A percentile compares a stretch with the other conserved stretches of the same genome.
Evolutionary conservation across 78 protist genomes (phyloP).

Genomic region (Planoprotostelium fungivorum): DNA sequence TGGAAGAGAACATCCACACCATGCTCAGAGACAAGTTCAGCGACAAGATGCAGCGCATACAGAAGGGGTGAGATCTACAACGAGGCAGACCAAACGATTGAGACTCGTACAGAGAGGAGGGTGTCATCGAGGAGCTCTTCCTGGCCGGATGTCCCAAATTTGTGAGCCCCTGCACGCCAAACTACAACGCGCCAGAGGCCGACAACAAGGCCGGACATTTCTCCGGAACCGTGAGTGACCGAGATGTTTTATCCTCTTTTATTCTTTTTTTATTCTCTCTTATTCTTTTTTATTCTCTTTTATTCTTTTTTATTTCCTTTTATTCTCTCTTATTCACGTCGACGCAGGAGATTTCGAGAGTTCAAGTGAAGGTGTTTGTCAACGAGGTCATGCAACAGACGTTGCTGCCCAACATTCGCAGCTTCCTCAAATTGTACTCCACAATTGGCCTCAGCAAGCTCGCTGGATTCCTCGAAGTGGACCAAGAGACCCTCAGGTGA

Average conservation of each 20-base stretch:
- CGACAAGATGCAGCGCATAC: conserved; percentile 67
- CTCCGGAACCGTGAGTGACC: conserved; percentile 28
- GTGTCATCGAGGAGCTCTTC: conserved; percentile 69
- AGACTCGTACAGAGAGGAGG: conserved; percentile 10
- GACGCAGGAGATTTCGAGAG: conserved; percentile 18
- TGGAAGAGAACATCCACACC: conserved; percentile 68
- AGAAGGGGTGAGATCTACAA: conserved; percentile 25
- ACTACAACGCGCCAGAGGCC: conserved; percentile 3
- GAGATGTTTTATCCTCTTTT: too few relatives aligned
- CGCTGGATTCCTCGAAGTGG: conserved; percentile 54
- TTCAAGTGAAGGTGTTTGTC: conserved; percentile 54
- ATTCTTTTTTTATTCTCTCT: too few relatives aligned
- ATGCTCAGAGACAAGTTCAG: conserved; percentile 69
- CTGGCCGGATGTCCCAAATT: conserved; percentile 70
- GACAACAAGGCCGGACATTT: conserved; percentile 36
- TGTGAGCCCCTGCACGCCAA: conserved; percentile 52
- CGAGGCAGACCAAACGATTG: neutral
- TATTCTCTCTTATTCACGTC: too few relatives aligned
- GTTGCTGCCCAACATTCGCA: conserved; percentile 69
- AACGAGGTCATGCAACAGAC: conserved; percentile 62
- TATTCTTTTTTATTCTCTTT: too few relatives aligned
- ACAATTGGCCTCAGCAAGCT: conserved; percentile 52
- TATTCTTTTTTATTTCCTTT: too few relatives aligned
- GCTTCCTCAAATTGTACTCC: conserved; percentile 81
- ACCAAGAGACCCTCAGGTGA: conserved; percentile 39